A percentile compares a stretch with the other conserved stretches of the same genome.
phyloP scores from a whole-genome alignment of 306 rosid species.

The Rosa persica region DNA sequence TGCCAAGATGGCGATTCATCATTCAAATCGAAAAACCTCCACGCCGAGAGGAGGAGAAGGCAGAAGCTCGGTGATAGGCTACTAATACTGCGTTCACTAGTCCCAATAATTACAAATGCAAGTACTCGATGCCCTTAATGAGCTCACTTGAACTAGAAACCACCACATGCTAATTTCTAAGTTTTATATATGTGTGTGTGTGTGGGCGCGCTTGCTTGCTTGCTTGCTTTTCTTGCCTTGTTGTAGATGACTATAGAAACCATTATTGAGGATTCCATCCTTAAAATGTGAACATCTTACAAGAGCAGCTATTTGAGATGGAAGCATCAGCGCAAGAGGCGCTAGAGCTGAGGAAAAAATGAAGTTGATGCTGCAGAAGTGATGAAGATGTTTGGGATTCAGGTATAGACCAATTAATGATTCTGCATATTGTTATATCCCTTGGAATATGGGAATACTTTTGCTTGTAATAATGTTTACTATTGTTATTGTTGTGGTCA shows the following conservation, averaged over 20 bases:
- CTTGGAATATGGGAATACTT: not conserved
- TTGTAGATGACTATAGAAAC: slow-evolving; percentile 69
- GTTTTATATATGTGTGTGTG: not conserved
- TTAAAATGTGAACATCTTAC: slow-evolving; percentile 41
- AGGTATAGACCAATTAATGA: slow-evolving; percentile 32
- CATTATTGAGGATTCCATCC: slow-evolving; percentile 58
- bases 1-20: slow-evolving; percentile 7
- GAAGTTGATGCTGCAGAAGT: slow-evolving; percentile 27
- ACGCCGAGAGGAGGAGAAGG: slow-evolving; percentile 65
- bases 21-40: slow-evolving; percentile 58
- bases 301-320: slow-evolving; percentile 40
- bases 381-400: slow-evolving; percentile 38
- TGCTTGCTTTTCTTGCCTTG: not conserved
- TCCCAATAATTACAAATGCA: slow-evolving; percentile 64
- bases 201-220: no score
- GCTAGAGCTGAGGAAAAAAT: slow-evolving; percentile 1
- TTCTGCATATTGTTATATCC: not conserved
- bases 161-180: not conserved
- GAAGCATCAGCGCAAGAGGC: slow-evolving; percentile 37
- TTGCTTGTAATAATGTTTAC: not conserved
- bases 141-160: not conserved
- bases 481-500: slow-evolving; percentile 15
- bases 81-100: no score
- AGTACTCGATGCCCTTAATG: slow-evolving; percentile 1
- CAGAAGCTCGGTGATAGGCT: slow-evolving; percentile 60